These are phyloP conservation scores for Trametes cingulata DNA, from an alignment of 768 basidiomycete species.

Conservation along the genomic window DNA sequence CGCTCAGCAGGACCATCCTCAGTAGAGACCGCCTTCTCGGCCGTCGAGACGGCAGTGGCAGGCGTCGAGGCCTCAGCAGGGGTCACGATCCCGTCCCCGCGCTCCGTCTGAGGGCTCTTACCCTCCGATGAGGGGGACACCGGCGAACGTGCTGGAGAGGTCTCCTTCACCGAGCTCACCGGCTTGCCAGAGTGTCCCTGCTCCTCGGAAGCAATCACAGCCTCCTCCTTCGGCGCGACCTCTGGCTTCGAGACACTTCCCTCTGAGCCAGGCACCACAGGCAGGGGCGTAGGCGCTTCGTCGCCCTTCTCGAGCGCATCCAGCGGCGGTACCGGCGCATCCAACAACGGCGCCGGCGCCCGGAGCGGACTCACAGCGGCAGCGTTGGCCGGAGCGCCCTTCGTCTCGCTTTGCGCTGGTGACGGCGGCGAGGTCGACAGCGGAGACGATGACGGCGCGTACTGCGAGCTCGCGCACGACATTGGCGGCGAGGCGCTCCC, in stretches of 20 bases:
- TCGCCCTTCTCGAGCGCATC: neutral
- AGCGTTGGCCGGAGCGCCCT: neutral
- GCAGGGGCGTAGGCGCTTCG: constrained; percentile 5
- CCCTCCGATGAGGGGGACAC: neutral
- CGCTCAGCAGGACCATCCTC: neutral
- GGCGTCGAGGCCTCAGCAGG: neutral
- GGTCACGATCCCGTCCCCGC: neutral
- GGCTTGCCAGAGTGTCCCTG: neutral
- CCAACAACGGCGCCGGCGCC: constrained; percentile 8
- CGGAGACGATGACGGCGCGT: constrained; percentile 32
- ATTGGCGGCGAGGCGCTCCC: constrained; percentile 57
- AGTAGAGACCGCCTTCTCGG: neutral
- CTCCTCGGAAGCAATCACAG: neutral
- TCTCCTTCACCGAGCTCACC: neutral
- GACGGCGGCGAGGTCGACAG: constrained; percentile 34
- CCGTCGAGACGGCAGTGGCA: neutral
- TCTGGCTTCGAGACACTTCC: neutral
- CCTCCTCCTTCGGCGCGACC: neutral
- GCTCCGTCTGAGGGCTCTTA: neutral
- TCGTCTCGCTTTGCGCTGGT: constrained; percentile 25
- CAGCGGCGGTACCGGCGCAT: neutral
- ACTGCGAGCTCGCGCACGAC: constrained; percentile 55
- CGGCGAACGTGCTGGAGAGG: neutral
- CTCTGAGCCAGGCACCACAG: neutral
- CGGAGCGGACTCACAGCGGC: constrained; percentile 14